Conservation (phyloP, 345 rosid species). For the Fremontodendron californicum region DNA sequence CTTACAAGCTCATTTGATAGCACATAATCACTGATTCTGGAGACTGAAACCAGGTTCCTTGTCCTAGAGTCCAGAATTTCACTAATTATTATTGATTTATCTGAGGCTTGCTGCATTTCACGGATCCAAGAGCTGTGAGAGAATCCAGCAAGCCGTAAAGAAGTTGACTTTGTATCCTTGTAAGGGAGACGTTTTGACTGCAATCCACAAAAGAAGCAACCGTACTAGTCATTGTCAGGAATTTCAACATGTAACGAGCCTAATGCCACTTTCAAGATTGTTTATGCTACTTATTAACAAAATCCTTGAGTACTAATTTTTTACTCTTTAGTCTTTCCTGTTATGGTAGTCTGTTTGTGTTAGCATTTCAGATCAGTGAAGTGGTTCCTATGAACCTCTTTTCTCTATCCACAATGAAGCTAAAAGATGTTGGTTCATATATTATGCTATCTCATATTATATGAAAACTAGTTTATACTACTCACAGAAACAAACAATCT, state of each 20-base stretch:
- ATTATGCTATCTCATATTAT: not conserved
- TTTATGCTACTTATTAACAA: not conserved
- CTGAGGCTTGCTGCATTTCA: slow-evolving; percentile 93
- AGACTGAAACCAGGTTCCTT: slow-evolving; percentile 83
- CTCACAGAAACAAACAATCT: not conserved
- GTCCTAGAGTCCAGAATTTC: slow-evolving; percentile 92
- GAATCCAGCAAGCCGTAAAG: slow-evolving; percentile 50
- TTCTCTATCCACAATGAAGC: slow-evolving; percentile 5
- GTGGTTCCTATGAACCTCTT: not conserved
- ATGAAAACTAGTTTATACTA: not conserved
- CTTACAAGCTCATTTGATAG: slow-evolving; percentile 89
- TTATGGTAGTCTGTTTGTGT: not conserved
- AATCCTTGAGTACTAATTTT: not conserved
- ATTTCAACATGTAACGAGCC: not conserved
- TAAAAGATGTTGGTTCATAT: not conserved
- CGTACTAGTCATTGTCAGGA: slow-evolving; percentile 15
- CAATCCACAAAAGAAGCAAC: slow-evolving; percentile 16
- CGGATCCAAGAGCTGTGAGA: slow-evolving; percentile 88
- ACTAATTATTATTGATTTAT: slow-evolving; percentile 76
- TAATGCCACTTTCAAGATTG: not conserved
- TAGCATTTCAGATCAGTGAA: not conserved
- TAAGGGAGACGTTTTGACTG: slow-evolving; percentile 86
- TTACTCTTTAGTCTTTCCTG: not conserved
- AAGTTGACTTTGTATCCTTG: slow-evolving; percentile 47
- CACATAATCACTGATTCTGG: slow-evolving; percentile 87